Evolutionary conservation across 1,284 basidiomycete genomes (phyloP), one percentile per base, ranked within the genome.

Genomic region (Chalciporus piperatoides): DNA sequence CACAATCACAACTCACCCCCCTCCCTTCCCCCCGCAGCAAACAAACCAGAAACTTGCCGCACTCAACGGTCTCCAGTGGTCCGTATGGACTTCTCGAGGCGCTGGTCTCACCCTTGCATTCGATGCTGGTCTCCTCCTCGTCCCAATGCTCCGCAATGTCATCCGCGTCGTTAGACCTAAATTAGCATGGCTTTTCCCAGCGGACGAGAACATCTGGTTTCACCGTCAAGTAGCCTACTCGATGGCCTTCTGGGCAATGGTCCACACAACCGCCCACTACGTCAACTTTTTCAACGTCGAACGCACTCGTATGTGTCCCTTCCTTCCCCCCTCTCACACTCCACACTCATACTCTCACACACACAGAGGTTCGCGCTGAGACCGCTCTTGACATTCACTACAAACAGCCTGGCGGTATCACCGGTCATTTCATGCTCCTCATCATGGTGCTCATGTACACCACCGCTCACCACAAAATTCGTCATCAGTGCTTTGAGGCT

Each of bases 131-230:
- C 71, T 93, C 56, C 90, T 94, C 57, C 79, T 93, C 48, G 62
- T 95, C 39, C 92, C 92, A 33, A 86, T 93, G 82, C 67, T 92
- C 53, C 85, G 91, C 60, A 93, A 93, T 63, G 69, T 90, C 59
- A 82, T 94, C 64, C 84, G 86, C 51, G 70, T 90, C 56, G 69
- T 93, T 56, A 83, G 92, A 32, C 92, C 91, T 27, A 83, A 76
- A 57, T 62, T 92, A 42, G 71, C 80, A 8, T 86, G 86, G 80
- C 71, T 89, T 44, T 84, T 93, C 73, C 90, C 91, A 21, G 85
- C 87, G 52, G 91, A 94, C 67, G 91, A 93, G 73, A 91, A 90
- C 60, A 86, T 93, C 61, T 92, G 90, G 91, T 91, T 92, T 75
- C 92, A 95, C 67, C 77, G 90, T 53, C 91, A 94, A 62, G 89